These are phyloP conservation scores for Penicillium thymicola DNA, from an alignment of 2,329 filamentous ascomycete species.

Conservation along the genomic window DNA sequence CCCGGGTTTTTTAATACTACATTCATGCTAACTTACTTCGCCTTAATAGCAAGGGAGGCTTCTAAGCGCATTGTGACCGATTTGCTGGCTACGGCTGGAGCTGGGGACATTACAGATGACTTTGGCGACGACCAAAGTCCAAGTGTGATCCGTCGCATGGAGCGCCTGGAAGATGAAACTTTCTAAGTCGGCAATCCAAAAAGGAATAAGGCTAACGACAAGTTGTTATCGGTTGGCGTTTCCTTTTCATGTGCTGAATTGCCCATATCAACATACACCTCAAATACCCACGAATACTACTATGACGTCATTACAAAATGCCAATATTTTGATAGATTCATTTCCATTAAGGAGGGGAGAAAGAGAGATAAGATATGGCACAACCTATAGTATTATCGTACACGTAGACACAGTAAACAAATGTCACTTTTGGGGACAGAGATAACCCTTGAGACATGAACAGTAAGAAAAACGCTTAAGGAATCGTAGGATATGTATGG, in stretches of 20 bases:
- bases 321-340: constrained; percentile 1
- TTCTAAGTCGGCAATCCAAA: constrained; percentile 32
- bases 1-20: not conserved
- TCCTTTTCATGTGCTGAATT: not conserved
- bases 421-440: constrained; percentile 13
- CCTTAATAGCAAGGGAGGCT: constrained; percentile 45
- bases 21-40: not conserved
- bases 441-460: constrained; percentile 1
- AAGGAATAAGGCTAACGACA: not conserved
- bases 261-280: not conserved
- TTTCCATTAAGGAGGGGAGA: constrained; percentile 15
- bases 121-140: constrained; percentile 43
- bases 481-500: constrained; percentile 14
- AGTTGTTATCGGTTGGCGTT: not conserved
- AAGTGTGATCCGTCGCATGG: constrained; percentile 43
- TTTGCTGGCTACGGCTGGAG: constrained; percentile 46
- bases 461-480: constrained; percentile 10
- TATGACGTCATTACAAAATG: not conserved
- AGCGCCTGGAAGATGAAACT: constrained; percentile 46
- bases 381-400: constrained; percentile 15
- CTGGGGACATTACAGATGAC: constrained; percentile 39
- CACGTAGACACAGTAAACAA: constrained; percentile 6
- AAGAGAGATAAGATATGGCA: not conserved
- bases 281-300: not conserved
- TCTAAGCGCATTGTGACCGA: constrained; percentile 50